These are phyloP conservation scores for Phytophthora ohioensis DNA, from an alignment of 352 stramenopile species.

Conservation along the genomic window DNA sequence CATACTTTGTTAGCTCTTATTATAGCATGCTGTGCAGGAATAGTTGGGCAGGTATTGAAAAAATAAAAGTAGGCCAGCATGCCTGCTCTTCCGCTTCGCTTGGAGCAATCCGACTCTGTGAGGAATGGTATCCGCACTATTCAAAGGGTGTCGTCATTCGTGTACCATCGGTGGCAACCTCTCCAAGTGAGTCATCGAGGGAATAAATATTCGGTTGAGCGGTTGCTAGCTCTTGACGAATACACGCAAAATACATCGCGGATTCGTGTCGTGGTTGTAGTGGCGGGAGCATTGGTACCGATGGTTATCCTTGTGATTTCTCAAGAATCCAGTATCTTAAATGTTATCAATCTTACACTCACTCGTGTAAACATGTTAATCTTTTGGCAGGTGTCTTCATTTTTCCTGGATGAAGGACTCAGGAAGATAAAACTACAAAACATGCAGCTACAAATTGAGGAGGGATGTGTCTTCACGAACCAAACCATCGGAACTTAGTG, in stretches of 20 bases:
- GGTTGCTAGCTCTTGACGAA: constrained; percentile 21
- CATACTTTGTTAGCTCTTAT: too few species aligned
- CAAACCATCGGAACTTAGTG: too few species aligned
- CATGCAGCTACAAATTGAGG: too few species aligned
- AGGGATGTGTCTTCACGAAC: too few species aligned
- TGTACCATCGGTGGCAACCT: constrained; percentile 13
- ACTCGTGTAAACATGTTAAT: background rate
- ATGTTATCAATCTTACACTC: background rate
- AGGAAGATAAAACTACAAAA: too few species aligned
- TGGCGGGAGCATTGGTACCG: constrained; percentile 13
- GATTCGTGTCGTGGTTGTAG: constrained; percentile 8
- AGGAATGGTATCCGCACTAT: constrained; percentile 5
- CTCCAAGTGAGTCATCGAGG: constrained; percentile 30
- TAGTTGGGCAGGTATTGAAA: too few species aligned
- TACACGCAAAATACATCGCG: constrained; percentile 16
- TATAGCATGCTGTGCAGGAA: too few species aligned
- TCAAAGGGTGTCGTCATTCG: background rate
- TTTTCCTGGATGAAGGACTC: constrained; percentile 15
- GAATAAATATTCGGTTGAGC: constrained; percentile 25
- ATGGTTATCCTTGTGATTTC: constrained; percentile 20
- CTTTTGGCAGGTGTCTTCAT: constrained; percentile 9
- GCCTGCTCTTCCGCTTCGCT: too few species aligned
- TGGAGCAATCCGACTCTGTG: background rate
- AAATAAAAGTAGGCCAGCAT: too few species aligned
- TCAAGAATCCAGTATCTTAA: constrained; percentile 7